These are phyloP conservation scores for Pyrenula massariospora DNA, from an alignment of 495 filamentous ascomycete genomes.

Conservation along the genomic window DNA sequence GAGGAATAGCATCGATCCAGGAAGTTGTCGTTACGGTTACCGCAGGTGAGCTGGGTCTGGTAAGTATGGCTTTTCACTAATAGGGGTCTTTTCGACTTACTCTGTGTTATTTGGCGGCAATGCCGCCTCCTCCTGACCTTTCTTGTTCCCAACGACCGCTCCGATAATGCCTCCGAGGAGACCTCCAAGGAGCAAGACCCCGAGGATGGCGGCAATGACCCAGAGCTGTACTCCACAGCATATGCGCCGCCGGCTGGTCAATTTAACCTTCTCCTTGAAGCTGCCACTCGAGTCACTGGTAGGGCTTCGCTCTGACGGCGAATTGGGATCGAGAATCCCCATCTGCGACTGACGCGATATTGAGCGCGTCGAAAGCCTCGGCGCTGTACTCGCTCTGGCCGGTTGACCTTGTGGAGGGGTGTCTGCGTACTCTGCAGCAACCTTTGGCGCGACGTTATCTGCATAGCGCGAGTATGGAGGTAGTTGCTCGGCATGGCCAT, in stretches of 20 bases:
- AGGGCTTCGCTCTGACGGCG: background rate
- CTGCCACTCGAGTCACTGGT: constrained; percentile 2
- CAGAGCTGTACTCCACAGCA: constrained; percentile 61
- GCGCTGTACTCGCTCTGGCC: constrained; percentile 11
- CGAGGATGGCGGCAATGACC: constrained; percentile 44
- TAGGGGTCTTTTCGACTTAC: background rate
- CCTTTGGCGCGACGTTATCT: constrained; percentile 36
- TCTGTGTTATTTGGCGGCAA: constrained; percentile 3
- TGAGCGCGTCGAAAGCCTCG: constrained; percentile 35
- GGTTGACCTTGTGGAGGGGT: constrained; percentile 13
- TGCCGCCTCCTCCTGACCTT: constrained; percentile 19
- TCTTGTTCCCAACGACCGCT: constrained; percentile 37
- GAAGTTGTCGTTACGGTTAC: constrained; percentile 41
- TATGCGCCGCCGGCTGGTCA: constrained; percentile 37
- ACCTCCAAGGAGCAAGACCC: constrained; percentile 43
- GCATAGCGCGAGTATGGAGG: constrained; percentile 82
- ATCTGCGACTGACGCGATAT: constrained; percentile 18
- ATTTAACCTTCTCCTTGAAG: constrained; percentile 46
- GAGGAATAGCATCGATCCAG: constrained; percentile 51
- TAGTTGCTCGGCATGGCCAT: constrained; percentile 80
- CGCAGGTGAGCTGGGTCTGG: constrained; percentile 18
- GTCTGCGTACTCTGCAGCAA: constrained; percentile 14
- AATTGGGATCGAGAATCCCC: constrained; percentile 1
- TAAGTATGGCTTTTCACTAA: background rate
- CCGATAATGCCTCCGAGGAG: constrained; percentile 50